Evolutionary conservation across 768 basidiomycete genomes (phyloP), one percentile per base, ranked within the genome.

Genomic region (Cystobasidium ongulense): DNA sequence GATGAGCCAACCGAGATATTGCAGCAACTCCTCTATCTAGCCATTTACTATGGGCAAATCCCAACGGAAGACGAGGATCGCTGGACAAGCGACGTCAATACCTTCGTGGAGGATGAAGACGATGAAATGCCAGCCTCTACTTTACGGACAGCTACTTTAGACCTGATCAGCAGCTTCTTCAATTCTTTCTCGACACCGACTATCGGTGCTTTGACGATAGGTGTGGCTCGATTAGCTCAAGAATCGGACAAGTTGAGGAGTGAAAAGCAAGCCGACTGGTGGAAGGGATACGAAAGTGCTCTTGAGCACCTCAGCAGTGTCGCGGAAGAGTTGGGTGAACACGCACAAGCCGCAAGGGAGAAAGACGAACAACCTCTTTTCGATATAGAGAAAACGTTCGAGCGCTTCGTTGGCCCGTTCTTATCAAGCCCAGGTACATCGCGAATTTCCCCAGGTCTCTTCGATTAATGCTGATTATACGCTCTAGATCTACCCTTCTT

Each of bases 51-150:
- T 81, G 84, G 86, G 17, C 91, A 93, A 80, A 94, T 99, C 85
- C 92, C 92, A 0, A 84, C 86, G 18, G 91, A 95, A 73, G 76
- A 97, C 92, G 92, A 93, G 79, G 91, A 93, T 35, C 89, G 87
- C 18, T 98, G 95, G 95, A 86, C 87, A 1, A 86, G 85, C 66
- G 90, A 96, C 77, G 88, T 91, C 1, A 97, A 98, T 77, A 87
- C 89, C 1, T 98, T 98, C 78, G 88, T 98, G 35, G 89, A 89
- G 29, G 92, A 98, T 79, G 94, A 97, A 78, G 92, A 96, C 67
- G 95, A 97, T 74, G 92, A 95, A 75, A 88, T 88, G 0, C 87
- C 90, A 66, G 80, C 84, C 1, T 94, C 92, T 79, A 90, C 90
- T 68, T 85, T 92, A 38, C 86, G 96, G 39, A 86, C 91, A 1